Base-by-base conservation (phyloP, 495 filamentous ascomycete species). In the Aspergillus conjunctus region DNA sequence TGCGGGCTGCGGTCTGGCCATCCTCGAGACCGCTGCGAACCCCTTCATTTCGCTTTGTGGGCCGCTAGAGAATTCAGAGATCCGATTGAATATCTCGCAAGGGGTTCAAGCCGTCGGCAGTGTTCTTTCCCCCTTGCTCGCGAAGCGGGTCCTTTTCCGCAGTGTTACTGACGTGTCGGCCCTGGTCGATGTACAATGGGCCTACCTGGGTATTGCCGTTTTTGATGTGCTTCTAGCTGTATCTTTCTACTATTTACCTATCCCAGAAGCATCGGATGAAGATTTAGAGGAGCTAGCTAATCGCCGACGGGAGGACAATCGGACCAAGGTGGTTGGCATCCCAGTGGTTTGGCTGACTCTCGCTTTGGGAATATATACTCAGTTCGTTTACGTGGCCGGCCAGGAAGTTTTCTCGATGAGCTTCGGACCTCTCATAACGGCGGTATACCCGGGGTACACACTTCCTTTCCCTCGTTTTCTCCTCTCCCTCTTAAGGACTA, bases 31-130 rank as follows among this genome's bases (percentile, higher is more conserved):
- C 0, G 79, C 84, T 6, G 86, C 83, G 10, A 91, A 91, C 58
- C 83, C 85, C 0, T 91, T 90, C 68, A 87, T 88, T 46, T 75
- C 82, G 1, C 80, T 91, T 1, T 89, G 87, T 60, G 88, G 88
- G 3, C 88, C 88, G 0, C 75, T 79, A 14, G 79, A 87, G 60
- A 87, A 89, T 58, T 80, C 82, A 1, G 88, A 91, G 65, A 77
- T 85, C 9, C 81, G 88, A 31, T 68, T 91, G 39, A 88, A 88
- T 53, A 69, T 89, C 53, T 86, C 85, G 0, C 87, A 91, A 67
- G 86, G 79, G 7, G 76, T 90, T n/a, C 88, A 90, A 69, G 87
- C 86, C 0, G 72, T 88, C 51, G 88, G 88, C 5, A 87, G 74
- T 54, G 72, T 89, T 3, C 48, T 88, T 1, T 86, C 86, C 2